Conservation (phyloP, 768 basidiomycete species). For the Chalciporus chontae region DNA sequence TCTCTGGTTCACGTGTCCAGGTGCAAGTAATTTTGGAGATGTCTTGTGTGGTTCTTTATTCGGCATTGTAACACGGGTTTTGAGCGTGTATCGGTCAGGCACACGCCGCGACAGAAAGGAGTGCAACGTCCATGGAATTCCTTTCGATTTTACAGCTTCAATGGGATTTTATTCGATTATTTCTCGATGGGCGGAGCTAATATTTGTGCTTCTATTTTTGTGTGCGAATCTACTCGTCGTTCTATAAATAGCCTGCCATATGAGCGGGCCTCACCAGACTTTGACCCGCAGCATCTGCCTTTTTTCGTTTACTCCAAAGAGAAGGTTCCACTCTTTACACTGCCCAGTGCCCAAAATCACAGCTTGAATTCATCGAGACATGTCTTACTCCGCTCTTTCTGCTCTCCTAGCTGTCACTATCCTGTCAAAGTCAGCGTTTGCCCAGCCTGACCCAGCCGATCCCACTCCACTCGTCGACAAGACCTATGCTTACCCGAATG, state of each 20-base stretch:
- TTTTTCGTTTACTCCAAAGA: not conserved
- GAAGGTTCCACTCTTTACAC: not conserved
- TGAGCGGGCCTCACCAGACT: not conserved
- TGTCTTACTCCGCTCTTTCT: conserved; percentile 50
- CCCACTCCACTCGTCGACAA: conserved; percentile 46
- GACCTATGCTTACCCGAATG: conserved; percentile 40
- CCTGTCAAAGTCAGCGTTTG: conserved; percentile 27
- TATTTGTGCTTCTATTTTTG: too few relatives aligned
- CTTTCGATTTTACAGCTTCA: too few relatives aligned
- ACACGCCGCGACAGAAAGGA: too few relatives aligned
- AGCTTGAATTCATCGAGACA: conserved; percentile 26
- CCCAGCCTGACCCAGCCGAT: conserved; percentile 39
- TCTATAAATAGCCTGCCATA: conserved; percentile 13
- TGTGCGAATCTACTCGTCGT: not conserved
- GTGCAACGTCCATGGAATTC: too few relatives aligned
- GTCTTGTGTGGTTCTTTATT: too few relatives aligned
- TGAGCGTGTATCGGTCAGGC: too few relatives aligned
- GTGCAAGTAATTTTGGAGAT: too few relatives aligned
- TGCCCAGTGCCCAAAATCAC: too few relatives aligned
- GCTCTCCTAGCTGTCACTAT: conserved; percentile 31
- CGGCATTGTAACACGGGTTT: too few relatives aligned
- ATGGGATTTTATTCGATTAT: too few relatives aligned
- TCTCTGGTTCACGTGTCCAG: too few relatives aligned
- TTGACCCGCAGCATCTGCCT: not conserved
- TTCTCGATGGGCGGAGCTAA: too few relatives aligned